Evolutionary conservation across 2,329 filamentous ascomycete genomes (phyloP).

Genomic region (Aspergillus fructus): DNA sequence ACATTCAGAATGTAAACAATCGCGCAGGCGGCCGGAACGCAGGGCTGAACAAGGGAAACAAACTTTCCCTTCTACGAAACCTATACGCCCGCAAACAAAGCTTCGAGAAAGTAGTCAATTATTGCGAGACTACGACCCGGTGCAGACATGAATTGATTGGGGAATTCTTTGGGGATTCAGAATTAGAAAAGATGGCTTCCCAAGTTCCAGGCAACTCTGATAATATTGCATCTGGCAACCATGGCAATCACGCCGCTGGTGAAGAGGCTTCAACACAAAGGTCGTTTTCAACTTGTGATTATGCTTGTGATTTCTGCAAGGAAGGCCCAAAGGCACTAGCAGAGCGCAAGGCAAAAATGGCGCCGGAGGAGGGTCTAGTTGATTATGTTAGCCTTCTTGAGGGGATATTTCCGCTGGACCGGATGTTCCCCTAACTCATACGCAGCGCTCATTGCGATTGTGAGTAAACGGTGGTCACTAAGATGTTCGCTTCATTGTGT

Average conservation of each 20-base stretch:
- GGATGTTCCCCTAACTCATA: slow-evolving; percentile 15
- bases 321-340: slow-evolving; percentile 58
- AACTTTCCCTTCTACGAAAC: slow-evolving; percentile 42
- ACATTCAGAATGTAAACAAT: slow-evolving; percentile 39
- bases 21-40: slow-evolving; percentile 24
- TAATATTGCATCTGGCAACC: slow-evolving; percentile 31
- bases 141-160: slow-evolving; percentile 78
- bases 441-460: neutral
- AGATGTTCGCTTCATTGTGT: neutral
- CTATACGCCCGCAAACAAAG: slow-evolving; percentile 56
- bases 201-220: slow-evolving; percentile 17
- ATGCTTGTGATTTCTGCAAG: slow-evolving; percentile 78
- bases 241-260: neutral
- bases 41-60: slow-evolving; percentile 4
- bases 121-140: slow-evolving; percentile 72
- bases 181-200: slow-evolving; percentile 34
- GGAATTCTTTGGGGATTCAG: slow-evolving; percentile 71
- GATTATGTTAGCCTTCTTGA: slow-evolving; percentile 9
- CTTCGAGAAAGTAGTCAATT: slow-evolving; percentile 68
- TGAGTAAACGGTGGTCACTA: neutral
- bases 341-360: slow-evolving; percentile 51
- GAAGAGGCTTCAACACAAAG: neutral
- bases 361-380: slow-evolving; percentile 14
- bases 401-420: slow-evolving; percentile 15
- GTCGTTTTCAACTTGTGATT: slow-evolving; percentile 58